Conservation (phyloP, 371 early-diverging fungal genomes). For the Dichotomocladium elegans region DNA sequence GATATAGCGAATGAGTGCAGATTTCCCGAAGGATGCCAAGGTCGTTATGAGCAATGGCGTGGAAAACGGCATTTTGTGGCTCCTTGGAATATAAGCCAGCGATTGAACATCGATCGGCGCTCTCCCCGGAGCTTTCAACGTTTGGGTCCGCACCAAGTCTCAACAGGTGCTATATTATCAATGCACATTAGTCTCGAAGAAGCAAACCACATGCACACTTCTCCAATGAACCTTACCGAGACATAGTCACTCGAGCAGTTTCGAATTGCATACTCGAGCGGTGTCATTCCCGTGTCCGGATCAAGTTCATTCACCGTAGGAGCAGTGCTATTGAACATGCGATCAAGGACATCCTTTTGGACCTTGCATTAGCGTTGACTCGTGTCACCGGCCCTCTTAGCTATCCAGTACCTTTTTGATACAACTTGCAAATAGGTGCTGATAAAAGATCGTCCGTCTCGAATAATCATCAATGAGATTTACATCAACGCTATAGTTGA, state of each 20-base stretch:
- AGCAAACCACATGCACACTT: background rate
- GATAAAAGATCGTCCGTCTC: slow-evolving; percentile 41
- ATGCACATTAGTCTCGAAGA: background rate
- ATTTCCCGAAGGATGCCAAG: slow-evolving; percentile 12
- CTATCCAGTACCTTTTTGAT: too few species aligned
- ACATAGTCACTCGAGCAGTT: slow-evolving; percentile 23
- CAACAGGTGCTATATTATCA: slow-evolving; percentile 27
- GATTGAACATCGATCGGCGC: slow-evolving; percentile 1
- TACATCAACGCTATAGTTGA: slow-evolving; percentile 33
- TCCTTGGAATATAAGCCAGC: slow-evolving; percentile 2
- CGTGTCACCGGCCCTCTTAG: too few species aligned
- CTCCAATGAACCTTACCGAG: slow-evolving; percentile 16
- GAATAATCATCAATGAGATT: slow-evolving; percentile 16
- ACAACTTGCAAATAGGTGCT: slow-evolving; percentile 17
- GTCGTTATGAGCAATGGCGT: slow-evolving; percentile 36
- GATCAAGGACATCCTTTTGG: too few species aligned
- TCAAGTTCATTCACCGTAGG: slow-evolving; percentile 37
- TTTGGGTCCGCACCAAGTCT: slow-evolving; percentile 38
- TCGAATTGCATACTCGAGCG: slow-evolving; percentile 48
- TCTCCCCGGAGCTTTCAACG: slow-evolving; percentile 22
- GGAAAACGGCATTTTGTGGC: slow-evolving; percentile 35
- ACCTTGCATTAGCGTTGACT: too few species aligned
- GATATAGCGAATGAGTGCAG: slow-evolving; percentile 3
- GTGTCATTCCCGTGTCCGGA: slow-evolving; percentile 37
- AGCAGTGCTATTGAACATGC: background rate